phyloP scores from a whole-genome alignment of 2,329 filamentous ascomycete species.

The Paecilomyces sp. region DNA sequence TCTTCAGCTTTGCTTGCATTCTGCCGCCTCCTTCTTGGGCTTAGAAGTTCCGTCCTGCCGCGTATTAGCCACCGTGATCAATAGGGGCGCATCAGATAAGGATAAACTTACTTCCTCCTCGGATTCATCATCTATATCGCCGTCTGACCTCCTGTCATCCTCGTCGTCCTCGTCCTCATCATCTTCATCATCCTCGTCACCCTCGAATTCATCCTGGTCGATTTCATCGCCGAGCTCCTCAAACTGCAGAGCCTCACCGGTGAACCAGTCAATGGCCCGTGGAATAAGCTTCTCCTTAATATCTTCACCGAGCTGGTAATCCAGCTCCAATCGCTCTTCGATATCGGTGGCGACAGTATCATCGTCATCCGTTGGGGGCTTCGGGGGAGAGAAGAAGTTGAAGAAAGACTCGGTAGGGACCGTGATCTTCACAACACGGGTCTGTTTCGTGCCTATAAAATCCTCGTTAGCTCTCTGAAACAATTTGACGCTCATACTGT shows the following conservation, averaged over 20 bases:
- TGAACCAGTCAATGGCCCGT: conserved; percentile 98
- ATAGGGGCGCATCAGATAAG: conserved; percentile 1
- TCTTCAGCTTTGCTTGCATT: conserved; percentile 88
- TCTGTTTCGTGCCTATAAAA: conserved; percentile 87
- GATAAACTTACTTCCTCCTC: conserved; percentile 41
- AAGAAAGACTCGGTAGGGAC: conserved; percentile 98
- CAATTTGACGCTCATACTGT: background rate
- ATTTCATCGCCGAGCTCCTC: conserved; percentile 87
- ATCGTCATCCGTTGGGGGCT: conserved; percentile 66
- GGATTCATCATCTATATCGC: conserved; percentile 56
- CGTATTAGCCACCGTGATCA: conserved; percentile 14
- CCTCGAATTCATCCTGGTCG: conserved; percentile 74
- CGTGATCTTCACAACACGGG: conserved; percentile 96
- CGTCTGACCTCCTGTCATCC: conserved; percentile 64
- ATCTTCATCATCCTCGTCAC: conserved; percentile 90
- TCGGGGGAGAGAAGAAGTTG: conserved; percentile 97
- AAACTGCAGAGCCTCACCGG: conserved; percentile 91
- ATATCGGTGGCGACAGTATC: conserved; percentile 76
- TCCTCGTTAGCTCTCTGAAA: background rate
- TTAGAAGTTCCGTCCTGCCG: conserved; percentile 76
- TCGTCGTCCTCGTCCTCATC: conserved; percentile 79
- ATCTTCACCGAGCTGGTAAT: conserved; percentile 97
- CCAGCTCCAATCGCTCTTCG: conserved; percentile 93
- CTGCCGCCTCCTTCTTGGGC: conserved; percentile 87
- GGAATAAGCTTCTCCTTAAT: conserved; percentile 99